Evolutionary conservation across 2,329 filamentous ascomycete genomes (phyloP).

Genomic region (Bipolaris gigantea): DNA sequence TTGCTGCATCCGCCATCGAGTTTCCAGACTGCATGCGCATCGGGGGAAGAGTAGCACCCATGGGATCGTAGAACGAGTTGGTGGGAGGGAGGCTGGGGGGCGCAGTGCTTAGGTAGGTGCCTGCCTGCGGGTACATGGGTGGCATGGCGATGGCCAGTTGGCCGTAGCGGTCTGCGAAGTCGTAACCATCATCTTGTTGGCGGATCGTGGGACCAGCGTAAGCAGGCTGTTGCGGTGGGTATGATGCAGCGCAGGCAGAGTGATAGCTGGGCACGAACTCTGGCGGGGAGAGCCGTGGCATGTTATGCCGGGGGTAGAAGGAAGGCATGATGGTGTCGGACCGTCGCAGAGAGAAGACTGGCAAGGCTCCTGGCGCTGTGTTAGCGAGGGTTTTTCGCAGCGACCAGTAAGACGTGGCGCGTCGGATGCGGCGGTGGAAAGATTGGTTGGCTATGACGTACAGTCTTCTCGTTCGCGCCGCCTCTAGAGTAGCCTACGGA

Average conservation of each 20-base stretch:
- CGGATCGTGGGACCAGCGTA: slow-evolving; percentile 47
- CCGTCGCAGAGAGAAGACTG: slow-evolving; percentile 48
- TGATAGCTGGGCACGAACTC: slow-evolving; percentile 51
- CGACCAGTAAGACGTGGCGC: slow-evolving; percentile 2
- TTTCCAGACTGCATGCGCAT: slow-evolving; percentile 49
- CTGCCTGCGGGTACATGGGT: slow-evolving; percentile 46
- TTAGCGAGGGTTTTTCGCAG: slow-evolving; percentile 18
- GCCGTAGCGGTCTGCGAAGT: slow-evolving; percentile 52
- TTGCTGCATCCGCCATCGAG: slow-evolving; percentile 41
- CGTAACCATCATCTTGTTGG: slow-evolving; percentile 51
- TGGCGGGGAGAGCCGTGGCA: slow-evolving; percentile 53
- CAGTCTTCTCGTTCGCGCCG: slow-evolving; percentile 46
- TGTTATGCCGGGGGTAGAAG: slow-evolving; percentile 52
- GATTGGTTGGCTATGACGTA: slow-evolving; percentile 27
- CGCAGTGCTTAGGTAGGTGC: slow-evolving; percentile 44
- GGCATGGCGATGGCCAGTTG: slow-evolving; percentile 47
- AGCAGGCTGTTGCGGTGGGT: slow-evolving; percentile 48
- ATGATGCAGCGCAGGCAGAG: slow-evolving; percentile 50
- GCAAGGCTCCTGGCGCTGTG: slow-evolving; percentile 39
- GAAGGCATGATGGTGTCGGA: slow-evolving; percentile 52
- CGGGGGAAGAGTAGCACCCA: slow-evolving; percentile 52
- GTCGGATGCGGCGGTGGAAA: not conserved
- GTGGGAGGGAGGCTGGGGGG: slow-evolving; percentile 41
- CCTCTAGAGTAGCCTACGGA: slow-evolving; percentile 41
- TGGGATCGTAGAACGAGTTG: slow-evolving; percentile 50